These are phyloP conservation scores for Aspergillus heteromorphus DNA, from an alignment of 495 filamentous ascomycete genomes.

Conservation along the genomic window DNA sequence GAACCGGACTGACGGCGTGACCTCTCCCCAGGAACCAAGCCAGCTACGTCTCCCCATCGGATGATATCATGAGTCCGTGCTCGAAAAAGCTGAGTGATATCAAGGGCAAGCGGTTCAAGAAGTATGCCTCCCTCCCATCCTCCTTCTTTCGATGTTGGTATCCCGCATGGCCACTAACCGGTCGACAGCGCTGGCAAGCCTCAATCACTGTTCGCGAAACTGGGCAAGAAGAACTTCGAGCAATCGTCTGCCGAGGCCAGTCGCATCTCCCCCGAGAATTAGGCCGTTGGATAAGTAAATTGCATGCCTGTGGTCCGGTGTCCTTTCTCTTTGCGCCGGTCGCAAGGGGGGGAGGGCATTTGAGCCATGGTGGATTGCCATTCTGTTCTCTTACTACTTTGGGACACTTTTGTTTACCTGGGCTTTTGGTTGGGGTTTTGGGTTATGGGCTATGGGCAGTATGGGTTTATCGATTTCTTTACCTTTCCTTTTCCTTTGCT, in stretches of 20 bases:
- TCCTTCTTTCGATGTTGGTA: not conserved
- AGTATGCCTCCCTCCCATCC: slow-evolving; percentile 25
- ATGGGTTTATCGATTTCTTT: no score
- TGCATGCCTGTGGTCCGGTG: no score
- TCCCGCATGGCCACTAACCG: not conserved
- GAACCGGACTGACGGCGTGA: not conserved
- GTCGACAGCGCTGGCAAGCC: slow-evolving; percentile 40
- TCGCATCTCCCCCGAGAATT: slow-evolving; percentile 1
- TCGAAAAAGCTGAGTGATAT: slow-evolving; percentile 83
- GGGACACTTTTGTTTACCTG: not conserved
- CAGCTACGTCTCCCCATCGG: slow-evolving; percentile 83
- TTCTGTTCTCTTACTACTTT: not conserved
- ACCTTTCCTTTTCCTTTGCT: no score
- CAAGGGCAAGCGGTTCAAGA: slow-evolving; percentile 73
- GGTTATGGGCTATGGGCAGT: no score
- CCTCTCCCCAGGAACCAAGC: slow-evolving; percentile 39
- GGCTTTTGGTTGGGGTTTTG: not conserved
- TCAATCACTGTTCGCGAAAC: slow-evolving; percentile 44
- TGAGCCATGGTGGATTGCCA: no score
- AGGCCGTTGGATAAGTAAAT: not conserved
- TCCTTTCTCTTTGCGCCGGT: no score
- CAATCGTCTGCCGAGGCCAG: slow-evolving; percentile 23
- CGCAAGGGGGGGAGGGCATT: no score
- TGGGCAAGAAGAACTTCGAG: slow-evolving; percentile 48
- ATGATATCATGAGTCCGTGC: slow-evolving; percentile 88